A percentile compares a stretch with the other conserved stretches of the same genome.
Evolutionary conservation across 1,139 yeast species (phyloP).

Genomic region (Suhomyces atakaporum): DNA sequence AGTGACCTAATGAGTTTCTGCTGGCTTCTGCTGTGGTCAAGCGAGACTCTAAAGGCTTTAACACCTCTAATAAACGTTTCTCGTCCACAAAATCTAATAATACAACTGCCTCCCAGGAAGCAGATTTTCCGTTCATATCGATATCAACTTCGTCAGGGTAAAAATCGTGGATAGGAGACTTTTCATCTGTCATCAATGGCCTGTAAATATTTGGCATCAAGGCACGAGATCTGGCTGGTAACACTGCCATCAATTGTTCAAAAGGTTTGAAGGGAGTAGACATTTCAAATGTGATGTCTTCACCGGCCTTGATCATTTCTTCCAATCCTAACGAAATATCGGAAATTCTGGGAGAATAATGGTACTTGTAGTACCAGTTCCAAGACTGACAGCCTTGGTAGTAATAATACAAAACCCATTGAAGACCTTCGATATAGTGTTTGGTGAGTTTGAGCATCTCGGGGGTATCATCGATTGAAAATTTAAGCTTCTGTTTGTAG

Average conservation of each 20-base stretch:
- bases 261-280: slow-evolving; percentile 89
- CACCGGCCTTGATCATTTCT: slow-evolving; percentile 40
- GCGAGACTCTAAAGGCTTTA: slow-evolving; percentile 60
- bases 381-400: slow-evolving; percentile 90
- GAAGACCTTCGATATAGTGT: slow-evolving; percentile 89
- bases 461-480: slow-evolving; percentile 58
- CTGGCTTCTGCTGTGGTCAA: slow-evolving; percentile 67
- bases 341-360: slow-evolving; percentile 91
- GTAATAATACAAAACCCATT: slow-evolving; percentile 92
- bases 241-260: slow-evolving; percentile 96
- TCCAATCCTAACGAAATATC: slow-evolving; percentile 75
- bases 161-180: slow-evolving; percentile 85
- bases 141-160: slow-evolving; percentile 88
- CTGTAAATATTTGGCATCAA: slow-evolving; percentile 80
- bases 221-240: slow-evolving; percentile 87
- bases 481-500: slow-evolving; percentile 75
- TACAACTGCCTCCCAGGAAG: slow-evolving; percentile 99
- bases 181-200: slow-evolving; percentile 83
- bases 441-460: slow-evolving; percentile 64
- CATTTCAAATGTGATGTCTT: slow-evolving; percentile 58
- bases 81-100: slow-evolving; percentile 91
- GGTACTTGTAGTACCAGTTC: slow-evolving; percentile 91
- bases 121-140: slow-evolving; percentile 93
- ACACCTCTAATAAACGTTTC: slow-evolving; percentile 66
- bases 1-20: slow-evolving; percentile 75